Base-by-base conservation (phyloP, 2,329 filamentous ascomycete genomes). In the Harringtonia lauricola region DNA sequence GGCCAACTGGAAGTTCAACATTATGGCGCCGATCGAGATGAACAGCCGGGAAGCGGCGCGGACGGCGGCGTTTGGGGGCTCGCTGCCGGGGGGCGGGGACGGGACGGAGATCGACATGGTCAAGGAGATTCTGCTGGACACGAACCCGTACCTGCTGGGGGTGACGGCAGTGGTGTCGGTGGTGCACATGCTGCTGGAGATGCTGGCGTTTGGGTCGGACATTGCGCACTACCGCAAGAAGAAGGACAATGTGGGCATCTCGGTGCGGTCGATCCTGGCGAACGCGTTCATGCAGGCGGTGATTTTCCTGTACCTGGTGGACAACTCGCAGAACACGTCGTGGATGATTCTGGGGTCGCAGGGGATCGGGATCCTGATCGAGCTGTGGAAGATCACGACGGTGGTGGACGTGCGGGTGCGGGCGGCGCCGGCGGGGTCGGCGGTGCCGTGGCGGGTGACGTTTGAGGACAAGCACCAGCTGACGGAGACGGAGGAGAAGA, bases 261-360 rank as follows among this genome's bases (percentile, higher is more conserved):
- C 89, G 1, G 84, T 98, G 47, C 87, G 92, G 45, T 94, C 90
- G 28, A 98, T 98, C 57, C 71, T 98, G 45, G 88, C 86, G 60
- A 98, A 96, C 57, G 89, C 96, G 49, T 89, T 96, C 63, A 98
- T 98, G 92, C 92, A 98, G 64, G 64, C 74, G 8, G 74, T 96
- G 57, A 95, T 98, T 63, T 94, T 98, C 74, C 73, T 98, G 37
- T 98, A 98, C 64, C 76, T 98, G 26, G 68, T 98, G 55, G 92
- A 98, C 67, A 96, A 98, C 69, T 94, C 88, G 52, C 88, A 95
- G 46, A 94, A 92, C 61, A 98, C 92, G 1, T 94, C 85, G 51
- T 98, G 90, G 90, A 96, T 98, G 88, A 96, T 98, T 54, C 71
- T 98, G 18, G 88, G 89, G 41, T 84, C 86, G 12, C 92, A 98